Percentiles rank a stretch among this genome's conserved stretches.
Conservation (phyloP, 345 rosid species). For the Orychophragmus violaceus region DNA sequence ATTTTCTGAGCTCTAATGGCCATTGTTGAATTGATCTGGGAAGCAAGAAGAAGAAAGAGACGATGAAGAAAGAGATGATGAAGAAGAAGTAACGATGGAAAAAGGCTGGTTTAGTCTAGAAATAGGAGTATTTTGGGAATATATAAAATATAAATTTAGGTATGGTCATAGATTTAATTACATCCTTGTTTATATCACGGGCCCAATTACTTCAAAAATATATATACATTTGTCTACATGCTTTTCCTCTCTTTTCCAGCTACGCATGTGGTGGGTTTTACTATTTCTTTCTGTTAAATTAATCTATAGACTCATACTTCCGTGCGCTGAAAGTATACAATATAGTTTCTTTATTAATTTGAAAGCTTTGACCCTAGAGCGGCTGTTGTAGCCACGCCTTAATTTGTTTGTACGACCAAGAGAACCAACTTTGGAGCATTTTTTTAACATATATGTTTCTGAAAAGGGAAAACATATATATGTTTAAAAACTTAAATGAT, state of each 20-base stretch:
- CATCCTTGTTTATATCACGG: too few species aligned
- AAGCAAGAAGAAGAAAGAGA: too few species aligned
- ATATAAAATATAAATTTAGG: too few species aligned
- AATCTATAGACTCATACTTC: not conserved
- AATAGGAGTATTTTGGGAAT: too few species aligned
- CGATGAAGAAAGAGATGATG: too few species aligned
- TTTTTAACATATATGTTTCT: not conserved
- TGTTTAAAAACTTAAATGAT: not conserved
- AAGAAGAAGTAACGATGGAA: too few species aligned
- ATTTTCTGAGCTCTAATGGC: too few species aligned
- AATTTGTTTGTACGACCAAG: constrained; percentile 1
- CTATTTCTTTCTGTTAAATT: not conserved
- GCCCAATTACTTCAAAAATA: too few species aligned
- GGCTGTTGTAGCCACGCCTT: constrained; percentile 2
- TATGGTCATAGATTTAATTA: too few species aligned
- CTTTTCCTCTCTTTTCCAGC: not conserved
- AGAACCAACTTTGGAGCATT: not conserved
- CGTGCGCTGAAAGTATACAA: constrained; percentile 6
- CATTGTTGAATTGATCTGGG: too few species aligned
- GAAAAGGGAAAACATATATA: not conserved
- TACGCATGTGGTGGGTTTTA: constrained; percentile 7
- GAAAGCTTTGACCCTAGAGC: constrained; percentile 9
- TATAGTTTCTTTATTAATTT: not conserved
- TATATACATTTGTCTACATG: not conserved
- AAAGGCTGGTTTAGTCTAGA: too few species aligned